Conservation (phyloP, 2,329 filamentous ascomycete species). For the Fusarium robinianum region DNA sequence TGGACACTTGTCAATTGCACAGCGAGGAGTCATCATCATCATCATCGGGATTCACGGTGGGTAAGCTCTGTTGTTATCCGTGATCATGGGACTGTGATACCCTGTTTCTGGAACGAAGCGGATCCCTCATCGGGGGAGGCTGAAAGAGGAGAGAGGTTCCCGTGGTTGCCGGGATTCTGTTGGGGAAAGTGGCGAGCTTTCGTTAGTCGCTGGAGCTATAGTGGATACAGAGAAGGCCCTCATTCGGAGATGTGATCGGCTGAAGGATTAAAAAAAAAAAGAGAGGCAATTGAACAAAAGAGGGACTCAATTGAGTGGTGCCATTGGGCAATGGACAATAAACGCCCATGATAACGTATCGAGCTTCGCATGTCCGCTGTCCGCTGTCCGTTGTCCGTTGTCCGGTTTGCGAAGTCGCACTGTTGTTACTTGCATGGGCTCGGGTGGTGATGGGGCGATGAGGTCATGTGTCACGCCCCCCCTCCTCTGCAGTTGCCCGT, state of each 20-base stretch:
- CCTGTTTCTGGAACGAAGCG: slow-evolving; percentile 22
- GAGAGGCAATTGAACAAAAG: neutral
- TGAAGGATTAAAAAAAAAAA: no score
- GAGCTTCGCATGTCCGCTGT: neutral
- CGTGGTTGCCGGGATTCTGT: no score
- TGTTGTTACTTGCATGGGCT: no score
- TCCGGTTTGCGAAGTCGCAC: no score
- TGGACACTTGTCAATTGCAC: slow-evolving; percentile 21
- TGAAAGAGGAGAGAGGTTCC: no score
- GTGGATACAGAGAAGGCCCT: neutral
- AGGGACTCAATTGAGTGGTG: slow-evolving; percentile 6
- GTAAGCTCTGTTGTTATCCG: neutral
- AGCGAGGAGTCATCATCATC: slow-evolving; percentile 5
- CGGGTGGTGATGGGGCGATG: slow-evolving; percentile 22
- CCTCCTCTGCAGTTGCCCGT: slow-evolving; percentile 1
- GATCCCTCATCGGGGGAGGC: slow-evolving; percentile 5
- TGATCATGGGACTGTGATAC: slow-evolving; percentile 23
- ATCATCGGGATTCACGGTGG: slow-evolving; percentile 2
- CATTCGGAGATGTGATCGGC: no score
- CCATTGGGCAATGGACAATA: slow-evolving; percentile 17
- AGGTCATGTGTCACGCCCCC: slow-evolving; percentile 18
- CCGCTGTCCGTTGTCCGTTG: no score
- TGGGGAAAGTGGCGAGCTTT: slow-evolving; percentile 15
- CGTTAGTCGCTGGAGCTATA: slow-evolving; percentile 2
- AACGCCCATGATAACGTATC: neutral